A percentile compares a stretch with the other conserved stretches of the same genome.
These are phyloP conservation scores for Ceratonia siliqua DNA, from an alignment of 306 rosid species.

Conservation along the genomic window DNA sequence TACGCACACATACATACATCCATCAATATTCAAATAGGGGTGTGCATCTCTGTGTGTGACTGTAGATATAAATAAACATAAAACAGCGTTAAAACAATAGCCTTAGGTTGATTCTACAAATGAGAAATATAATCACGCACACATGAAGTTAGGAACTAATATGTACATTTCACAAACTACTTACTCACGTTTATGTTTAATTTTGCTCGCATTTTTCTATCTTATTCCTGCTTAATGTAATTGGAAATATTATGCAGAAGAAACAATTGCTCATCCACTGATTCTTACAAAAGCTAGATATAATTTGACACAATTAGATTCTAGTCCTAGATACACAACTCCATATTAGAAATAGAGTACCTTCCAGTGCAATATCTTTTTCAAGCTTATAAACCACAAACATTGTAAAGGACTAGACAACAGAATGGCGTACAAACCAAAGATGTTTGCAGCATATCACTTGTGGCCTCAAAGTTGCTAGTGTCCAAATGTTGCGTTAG, in stretches of 20 bases:
- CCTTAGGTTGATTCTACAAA: background rate
- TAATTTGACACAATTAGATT: constrained; percentile 4
- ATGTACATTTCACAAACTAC: background rate
- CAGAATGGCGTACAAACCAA: background rate
- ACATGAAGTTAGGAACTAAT: background rate
- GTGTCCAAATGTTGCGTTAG: background rate
- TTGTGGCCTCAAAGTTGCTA: background rate
- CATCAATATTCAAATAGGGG: no score
- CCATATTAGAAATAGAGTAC: background rate
- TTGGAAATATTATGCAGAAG: background rate
- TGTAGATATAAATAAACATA: background rate
- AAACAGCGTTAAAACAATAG: background rate
- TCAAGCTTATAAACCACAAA: background rate
- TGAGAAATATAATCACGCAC: background rate
- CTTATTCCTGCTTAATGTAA: background rate
- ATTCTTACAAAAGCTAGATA: background rate
- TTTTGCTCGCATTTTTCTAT: background rate
- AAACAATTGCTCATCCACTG: background rate
- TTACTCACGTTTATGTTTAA: background rate
- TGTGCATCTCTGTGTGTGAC: no score
- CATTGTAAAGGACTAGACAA: background rate
- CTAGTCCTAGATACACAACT: background rate
- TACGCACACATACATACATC: no score
- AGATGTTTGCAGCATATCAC: background rate
- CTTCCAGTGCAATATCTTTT: constrained; percentile 11